Conservation (phyloP, 495 filamentous ascomycete species). For the Cercophora newfieldiana region DNA sequence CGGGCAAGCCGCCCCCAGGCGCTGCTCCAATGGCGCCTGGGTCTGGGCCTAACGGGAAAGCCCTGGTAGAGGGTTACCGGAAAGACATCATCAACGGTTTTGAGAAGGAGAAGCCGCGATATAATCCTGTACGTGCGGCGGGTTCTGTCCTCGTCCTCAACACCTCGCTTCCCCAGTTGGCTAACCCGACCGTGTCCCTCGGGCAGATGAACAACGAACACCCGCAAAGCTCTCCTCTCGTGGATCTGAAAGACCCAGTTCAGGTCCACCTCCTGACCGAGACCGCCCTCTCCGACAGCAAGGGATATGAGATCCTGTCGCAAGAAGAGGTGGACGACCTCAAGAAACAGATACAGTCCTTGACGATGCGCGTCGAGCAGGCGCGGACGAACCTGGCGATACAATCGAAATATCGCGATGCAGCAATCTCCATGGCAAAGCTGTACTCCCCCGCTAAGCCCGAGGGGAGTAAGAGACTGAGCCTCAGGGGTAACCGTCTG, state of each 20-base stretch:
- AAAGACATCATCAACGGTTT: slow-evolving; percentile 46
- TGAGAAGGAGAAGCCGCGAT: slow-evolving; percentile 44
- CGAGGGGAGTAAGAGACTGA: slow-evolving; percentile 46
- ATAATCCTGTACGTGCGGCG: slow-evolving; percentile 47
- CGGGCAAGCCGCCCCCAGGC: slow-evolving; percentile 13
- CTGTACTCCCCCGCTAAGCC: slow-evolving; percentile 58
- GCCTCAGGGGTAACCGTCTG: slow-evolving; percentile 52
- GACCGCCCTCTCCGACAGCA: slow-evolving; percentile 86
- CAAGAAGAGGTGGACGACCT: slow-evolving; percentile 86
- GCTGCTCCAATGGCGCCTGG: slow-evolving; percentile 16
- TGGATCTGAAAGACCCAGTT: slow-evolving; percentile 56
- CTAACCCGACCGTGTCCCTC: not conserved
- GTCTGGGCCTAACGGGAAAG: slow-evolving; percentile 33
- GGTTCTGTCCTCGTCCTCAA: not conserved
- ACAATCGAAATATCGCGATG: slow-evolving; percentile 91
- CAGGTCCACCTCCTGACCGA: slow-evolving; percentile 87
- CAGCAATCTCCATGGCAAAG: slow-evolving; percentile 78
- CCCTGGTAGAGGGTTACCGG: slow-evolving; percentile 49
- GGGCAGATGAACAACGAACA: slow-evolving; percentile 14
- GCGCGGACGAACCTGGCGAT: slow-evolving; percentile 80
- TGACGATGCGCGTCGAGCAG: slow-evolving; percentile 74
- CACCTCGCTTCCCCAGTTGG: not conserved
- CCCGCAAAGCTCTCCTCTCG: slow-evolving; percentile 38
- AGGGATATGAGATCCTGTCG: slow-evolving; percentile 78
- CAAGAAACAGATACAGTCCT: slow-evolving; percentile 75